Evolutionary conservation across 202 grass and related monocot genomes (phyloP).

Genomic region (Hordeum pubiflorum): DNA sequence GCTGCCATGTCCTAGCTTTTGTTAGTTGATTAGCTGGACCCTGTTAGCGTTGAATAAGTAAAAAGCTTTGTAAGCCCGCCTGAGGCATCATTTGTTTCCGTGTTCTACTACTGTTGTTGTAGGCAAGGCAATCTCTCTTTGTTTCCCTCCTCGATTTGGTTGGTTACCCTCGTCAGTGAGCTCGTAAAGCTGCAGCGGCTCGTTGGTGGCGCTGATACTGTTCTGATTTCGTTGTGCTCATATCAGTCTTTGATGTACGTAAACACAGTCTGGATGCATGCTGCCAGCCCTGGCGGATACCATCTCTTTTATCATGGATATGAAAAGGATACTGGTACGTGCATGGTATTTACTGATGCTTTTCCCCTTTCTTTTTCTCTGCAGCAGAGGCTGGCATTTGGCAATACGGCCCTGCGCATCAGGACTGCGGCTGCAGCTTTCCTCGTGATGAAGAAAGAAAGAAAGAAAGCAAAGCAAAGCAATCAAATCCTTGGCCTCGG

Average conservation of each 20-base stretch:
- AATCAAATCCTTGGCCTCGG: neutral
- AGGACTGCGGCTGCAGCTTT: conserved; percentile 15
- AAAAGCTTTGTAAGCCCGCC: neutral
- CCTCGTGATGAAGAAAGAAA: neutral
- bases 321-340: neutral
- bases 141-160: neutral
- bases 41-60: neutral
- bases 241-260: neutral
- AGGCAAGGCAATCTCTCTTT: neutral
- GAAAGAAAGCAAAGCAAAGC: neutral
- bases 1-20: neutral
- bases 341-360: neutral
- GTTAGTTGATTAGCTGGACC: conserved; percentile 5
- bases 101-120: neutral
- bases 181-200: neutral
- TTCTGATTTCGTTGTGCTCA: neutral
- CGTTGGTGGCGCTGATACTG: neutral
- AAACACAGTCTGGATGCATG: neutral
- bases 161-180: neutral
- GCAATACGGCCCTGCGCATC: neutral
- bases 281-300: neutral
- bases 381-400: neutral
- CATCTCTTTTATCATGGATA: neutral
- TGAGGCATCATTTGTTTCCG: neutral
- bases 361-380: neutral